phyloP scores from a whole-genome alignment of 2,329 filamentous ascomycete species.

The Sclerotinia minor region DNA sequence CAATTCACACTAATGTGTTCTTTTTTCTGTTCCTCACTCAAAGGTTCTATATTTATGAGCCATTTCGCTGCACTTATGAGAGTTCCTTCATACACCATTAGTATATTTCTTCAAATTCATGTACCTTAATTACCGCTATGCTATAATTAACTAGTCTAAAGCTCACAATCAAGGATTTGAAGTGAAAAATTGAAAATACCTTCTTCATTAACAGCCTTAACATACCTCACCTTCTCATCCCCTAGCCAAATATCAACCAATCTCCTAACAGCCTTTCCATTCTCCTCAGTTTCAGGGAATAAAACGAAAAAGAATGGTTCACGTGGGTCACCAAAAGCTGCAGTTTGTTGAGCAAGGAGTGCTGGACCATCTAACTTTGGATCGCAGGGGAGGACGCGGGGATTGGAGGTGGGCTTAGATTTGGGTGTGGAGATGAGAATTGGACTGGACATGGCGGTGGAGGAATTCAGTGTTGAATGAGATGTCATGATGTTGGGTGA shows the following conservation, averaged over 20 bases:
- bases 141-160: neutral
- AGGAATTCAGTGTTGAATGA: neutral
- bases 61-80: conserved; percentile 22
- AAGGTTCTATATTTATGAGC: conserved; percentile 6
- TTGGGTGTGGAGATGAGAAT: neutral
- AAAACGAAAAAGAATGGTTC: conserved; percentile 32
- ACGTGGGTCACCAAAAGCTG: conserved; percentile 21
- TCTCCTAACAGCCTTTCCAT: conserved; percentile 28
- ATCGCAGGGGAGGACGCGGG: conserved; percentile 13
- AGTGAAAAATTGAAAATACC: conserved; percentile 4
- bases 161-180: neutral
- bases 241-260: conserved; percentile 29
- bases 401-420: neutral
- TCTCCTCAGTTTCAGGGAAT: conserved; percentile 27
- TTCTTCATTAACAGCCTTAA: conserved; percentile 31
- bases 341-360: conserved; percentile 28
- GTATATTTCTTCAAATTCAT: too few relatives aligned
- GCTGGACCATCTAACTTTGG: conserved; percentile 25
- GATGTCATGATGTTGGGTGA: neutral
- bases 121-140: too few relatives aligned
- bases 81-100: neutral
- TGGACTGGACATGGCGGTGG: neutral
- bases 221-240: conserved; percentile 28
- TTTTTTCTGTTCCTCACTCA: conserved; percentile 28
- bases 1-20: conserved; percentile 28